Conservation (phyloP, 1,139 yeast species). For the Hemisphaericaspora xylanilytica region DNA sequence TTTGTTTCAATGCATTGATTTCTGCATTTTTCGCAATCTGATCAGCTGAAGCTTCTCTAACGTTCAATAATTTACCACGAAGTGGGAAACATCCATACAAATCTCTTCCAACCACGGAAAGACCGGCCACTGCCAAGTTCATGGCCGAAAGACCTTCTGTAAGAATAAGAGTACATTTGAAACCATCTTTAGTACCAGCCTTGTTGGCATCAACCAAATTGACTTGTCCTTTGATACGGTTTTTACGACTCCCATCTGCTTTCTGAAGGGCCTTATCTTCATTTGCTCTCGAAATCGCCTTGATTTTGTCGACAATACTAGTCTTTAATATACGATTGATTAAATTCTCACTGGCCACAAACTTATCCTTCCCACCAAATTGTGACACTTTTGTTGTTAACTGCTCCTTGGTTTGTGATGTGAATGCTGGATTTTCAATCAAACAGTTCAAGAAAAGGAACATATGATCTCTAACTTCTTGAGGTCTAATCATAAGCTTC, state of each 20-base stretch:
- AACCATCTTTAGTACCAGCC: constrained; percentile 93
- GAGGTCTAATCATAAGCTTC: constrained; percentile 73
- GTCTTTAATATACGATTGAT: constrained; percentile 70
- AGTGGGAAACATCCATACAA: constrained; percentile 94
- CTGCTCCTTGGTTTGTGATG: constrained; percentile 97
- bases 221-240: constrained; percentile 83
- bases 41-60: constrained; percentile 93
- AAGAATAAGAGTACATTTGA: constrained; percentile 85
- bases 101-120: constrained; percentile 94
- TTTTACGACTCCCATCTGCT: constrained; percentile 85
- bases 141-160: constrained; percentile 99
- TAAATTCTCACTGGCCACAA: constrained; percentile 71
- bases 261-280: constrained; percentile 86
- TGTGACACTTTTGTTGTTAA: constrained; percentile 84
- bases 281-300: constrained; percentile 80
- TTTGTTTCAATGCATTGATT: constrained; percentile 92
- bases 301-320: constrained; percentile 76
- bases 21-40: constrained; percentile 91
- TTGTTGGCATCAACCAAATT: constrained; percentile 94
- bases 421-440: constrained; percentile 94
- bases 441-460: constrained; percentile 88
- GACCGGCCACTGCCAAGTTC: constrained; percentile 89
- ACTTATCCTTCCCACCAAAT: constrained; percentile 80
- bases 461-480: constrained; percentile 87
- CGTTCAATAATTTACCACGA: constrained; percentile 91